These are phyloP conservation scores for Piper betle DNA, from an alignment of 164 flowering plant genomes.

Conservation along the genomic window DNA sequence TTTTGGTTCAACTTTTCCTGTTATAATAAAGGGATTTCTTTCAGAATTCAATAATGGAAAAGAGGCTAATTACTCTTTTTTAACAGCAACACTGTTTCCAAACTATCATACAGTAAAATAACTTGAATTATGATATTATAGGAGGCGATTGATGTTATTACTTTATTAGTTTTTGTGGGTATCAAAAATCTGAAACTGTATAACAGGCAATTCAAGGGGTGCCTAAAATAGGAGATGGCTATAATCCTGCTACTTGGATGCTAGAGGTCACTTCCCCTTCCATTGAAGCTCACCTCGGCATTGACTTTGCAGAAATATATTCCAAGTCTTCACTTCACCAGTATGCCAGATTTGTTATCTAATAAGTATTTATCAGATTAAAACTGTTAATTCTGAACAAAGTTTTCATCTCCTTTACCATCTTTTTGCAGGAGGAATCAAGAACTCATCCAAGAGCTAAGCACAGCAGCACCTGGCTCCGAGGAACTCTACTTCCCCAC, in stretches of 20 bases:
- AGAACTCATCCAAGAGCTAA: slow-evolving; percentile 10
- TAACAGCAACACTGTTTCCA: too few relatives aligned
- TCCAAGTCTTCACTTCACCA: slow-evolving; percentile 29
- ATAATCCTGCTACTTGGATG: slow-evolving; percentile 71
- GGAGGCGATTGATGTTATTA: too few relatives aligned
- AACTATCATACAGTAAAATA: too few relatives aligned
- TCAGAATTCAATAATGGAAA: too few relatives aligned
- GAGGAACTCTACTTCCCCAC: slow-evolving; percentile 45
- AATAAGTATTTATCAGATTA: not conserved
- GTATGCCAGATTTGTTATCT: slow-evolving; percentile 16
- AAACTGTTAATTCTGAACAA: not conserved
- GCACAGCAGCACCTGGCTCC: slow-evolving; percentile 32
- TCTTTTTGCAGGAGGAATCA: slow-evolving; percentile 8
- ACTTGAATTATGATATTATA: too few relatives aligned
- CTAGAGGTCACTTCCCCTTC: slow-evolving; percentile 36
- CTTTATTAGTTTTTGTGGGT: not conserved
- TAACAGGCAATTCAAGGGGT: slow-evolving; percentile 43
- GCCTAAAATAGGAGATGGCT: slow-evolving; percentile 35
- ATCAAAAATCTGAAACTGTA: not conserved
- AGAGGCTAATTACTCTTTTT: too few relatives aligned
- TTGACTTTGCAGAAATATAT: slow-evolving; percentile 46
- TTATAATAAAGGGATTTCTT: too few relatives aligned
- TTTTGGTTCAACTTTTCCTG: not conserved
- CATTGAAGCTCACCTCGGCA: slow-evolving; percentile 29
- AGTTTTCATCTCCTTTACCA: not conserved